Base-by-base conservation (phyloP, 805 yeast genomes). In the Suhomyces pyralidae region DNA sequence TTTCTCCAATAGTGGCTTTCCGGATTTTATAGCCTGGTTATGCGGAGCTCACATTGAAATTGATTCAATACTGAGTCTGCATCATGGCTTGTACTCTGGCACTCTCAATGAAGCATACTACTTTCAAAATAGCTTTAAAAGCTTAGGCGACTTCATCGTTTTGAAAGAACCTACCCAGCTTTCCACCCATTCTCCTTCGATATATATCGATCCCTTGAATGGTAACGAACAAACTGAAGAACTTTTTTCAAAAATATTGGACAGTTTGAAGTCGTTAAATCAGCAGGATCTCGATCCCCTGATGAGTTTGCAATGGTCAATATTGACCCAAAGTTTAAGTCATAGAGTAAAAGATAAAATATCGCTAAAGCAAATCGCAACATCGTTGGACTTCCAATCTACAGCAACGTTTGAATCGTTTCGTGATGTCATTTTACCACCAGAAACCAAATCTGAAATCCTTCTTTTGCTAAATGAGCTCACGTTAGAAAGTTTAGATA, bases 21-120 rank as follows among this genome's bases (percentile, higher is more conserved):
- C 71, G 6, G 38, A 56, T 1, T 76, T 81, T 57, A 40, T 80
- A 3, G 55, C 66, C 0, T 82, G 87, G 86, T 44, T 81, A 19
- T 58, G 72, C 38, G 78, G 76, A 0, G 34, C 49, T 10, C 22
- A 14, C 8, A 28, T 32, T 24, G 14, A 19, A 20, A 8, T 1
- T 24, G 19, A 12, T 7, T 24, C 17, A 6, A 19, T 17, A 38
- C 24, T 38, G 15, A 34, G 48, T 24, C 20, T 40, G 12, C 25
- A 17, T n/a, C 17, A 34, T 17, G 38, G 42, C 20, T 12, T 34
- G 7, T 56, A 51, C 43, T 32, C 38, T 5, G 59, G 57, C 5
- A n/a, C 48, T 12, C 24, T 56, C n/a, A 48, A 50, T n/a, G 59
- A 56, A 26, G 40, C 45, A 9, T 49, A 26, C 24, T 20, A 36